These are phyloP conservation scores for Arbutus unedo DNA, from an alignment of 148 eudicot genomes.

Conservation along the genomic window DNA sequence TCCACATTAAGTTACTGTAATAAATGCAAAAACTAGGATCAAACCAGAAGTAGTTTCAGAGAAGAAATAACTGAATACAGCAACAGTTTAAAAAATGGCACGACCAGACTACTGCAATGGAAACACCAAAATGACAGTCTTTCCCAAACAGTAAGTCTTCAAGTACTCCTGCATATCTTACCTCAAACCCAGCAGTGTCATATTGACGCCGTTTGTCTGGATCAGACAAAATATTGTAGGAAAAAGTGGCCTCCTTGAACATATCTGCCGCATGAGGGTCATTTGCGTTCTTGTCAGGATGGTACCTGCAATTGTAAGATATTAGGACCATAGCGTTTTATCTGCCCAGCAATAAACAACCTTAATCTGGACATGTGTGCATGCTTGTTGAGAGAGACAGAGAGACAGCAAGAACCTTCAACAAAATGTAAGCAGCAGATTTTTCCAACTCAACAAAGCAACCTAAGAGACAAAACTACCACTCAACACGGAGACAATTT, in stretches of 20 bases:
- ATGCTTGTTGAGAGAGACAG: background rate
- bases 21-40: background rate
- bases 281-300: constrained; percentile 96
- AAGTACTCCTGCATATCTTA: constrained; percentile 20
- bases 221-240: constrained; percentile 89
- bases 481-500: background rate
- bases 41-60: background rate
- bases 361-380: background rate
- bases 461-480: background rate
- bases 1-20: background rate
- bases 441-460: background rate
- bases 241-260: constrained; percentile 90
- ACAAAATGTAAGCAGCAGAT: background rate
- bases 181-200: constrained; percentile 96
- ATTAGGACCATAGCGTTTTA: constrained; percentile 11
- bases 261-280: constrained; percentile 90
- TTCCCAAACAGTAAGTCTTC: background rate
- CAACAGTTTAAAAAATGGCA: background rate
- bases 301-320: constrained; percentile 56
- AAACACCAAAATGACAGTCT: background rate
- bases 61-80: background rate
- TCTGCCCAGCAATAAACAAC: background rate
- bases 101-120: background rate
- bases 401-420: background rate
- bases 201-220: constrained; percentile 86